phyloP scores from a whole-genome alignment of 2,329 filamentous ascomycete species.

The Calonectria naviculata region DNA sequence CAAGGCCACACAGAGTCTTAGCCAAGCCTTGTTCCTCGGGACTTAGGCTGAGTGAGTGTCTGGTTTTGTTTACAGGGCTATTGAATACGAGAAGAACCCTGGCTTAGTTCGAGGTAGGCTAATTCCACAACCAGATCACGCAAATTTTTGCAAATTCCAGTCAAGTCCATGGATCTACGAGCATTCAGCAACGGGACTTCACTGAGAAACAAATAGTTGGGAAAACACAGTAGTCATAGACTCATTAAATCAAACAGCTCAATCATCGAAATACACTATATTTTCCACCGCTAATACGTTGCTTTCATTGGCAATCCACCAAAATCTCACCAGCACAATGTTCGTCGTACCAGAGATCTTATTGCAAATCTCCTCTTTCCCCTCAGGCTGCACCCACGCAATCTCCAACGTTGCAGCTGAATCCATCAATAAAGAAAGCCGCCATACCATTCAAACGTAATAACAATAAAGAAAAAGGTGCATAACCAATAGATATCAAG shows the following conservation, averaged over 20 bases:
- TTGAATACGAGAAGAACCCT: neutral
- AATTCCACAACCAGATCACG: neutral
- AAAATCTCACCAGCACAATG: neutral
- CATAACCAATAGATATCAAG: conserved; percentile 21
- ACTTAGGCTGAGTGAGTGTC: no score
- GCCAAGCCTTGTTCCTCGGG: neutral
- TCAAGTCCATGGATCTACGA: neutral
- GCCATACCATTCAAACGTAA: conserved; percentile 19
- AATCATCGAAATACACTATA: conserved; percentile 5
- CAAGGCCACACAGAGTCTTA: neutral
- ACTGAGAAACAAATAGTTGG: no score
- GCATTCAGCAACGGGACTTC: no score
- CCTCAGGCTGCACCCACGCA: neutral
- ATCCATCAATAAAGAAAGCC: conserved; percentile 3
- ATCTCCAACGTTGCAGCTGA: conserved; percentile 3
- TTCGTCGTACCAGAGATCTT: neutral
- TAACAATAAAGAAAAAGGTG: conserved; percentile 11
- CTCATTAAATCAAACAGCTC: neutral
- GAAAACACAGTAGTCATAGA: neutral
- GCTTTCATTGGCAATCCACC: neutral
- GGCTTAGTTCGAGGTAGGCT: no score
- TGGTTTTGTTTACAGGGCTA: neutral
- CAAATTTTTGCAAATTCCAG: neutral
- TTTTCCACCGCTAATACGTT: neutral
- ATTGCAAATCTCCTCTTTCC: neutral